phyloP scores from a whole-genome alignment of 2,329 filamentous ascomycete genomes.

The Cadophora sp. region DNA sequence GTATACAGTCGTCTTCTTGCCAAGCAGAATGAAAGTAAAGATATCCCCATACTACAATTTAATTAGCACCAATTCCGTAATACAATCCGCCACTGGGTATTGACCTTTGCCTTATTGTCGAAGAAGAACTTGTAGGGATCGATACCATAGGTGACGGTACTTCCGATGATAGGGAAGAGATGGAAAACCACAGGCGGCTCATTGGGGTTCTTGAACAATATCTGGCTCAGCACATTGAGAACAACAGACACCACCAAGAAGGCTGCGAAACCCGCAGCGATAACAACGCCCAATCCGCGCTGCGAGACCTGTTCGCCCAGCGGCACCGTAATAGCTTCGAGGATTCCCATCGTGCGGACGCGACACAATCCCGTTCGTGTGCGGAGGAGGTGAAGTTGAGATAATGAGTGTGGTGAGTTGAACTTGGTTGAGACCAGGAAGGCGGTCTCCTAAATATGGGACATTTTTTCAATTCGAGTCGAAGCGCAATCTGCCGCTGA shows the following conservation, averaged over 20 bases:
- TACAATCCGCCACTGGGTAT: slow-evolving; percentile 46
- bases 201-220: slow-evolving; percentile 82
- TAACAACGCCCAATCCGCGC: slow-evolving; percentile 38
- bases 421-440: slow-evolving; percentile 9
- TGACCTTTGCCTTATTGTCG: slow-evolving; percentile 73
- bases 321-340: slow-evolving; percentile 39
- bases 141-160: slow-evolving; percentile 93
- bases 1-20: slow-evolving; percentile 88
- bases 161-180: slow-evolving; percentile 84
- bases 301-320: slow-evolving; percentile 41
- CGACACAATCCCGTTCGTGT: slow-evolving; percentile 5
- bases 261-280: slow-evolving; percentile 38
- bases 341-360: slow-evolving; percentile 39
- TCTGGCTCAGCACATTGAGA: slow-evolving; percentile 80
- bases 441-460: slow-evolving; percentile 18
- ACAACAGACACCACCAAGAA: slow-evolving; percentile 65
- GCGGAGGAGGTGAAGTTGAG: slow-evolving; percentile 3
- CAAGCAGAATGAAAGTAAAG: slow-evolving; percentile 87
- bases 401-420: slow-evolving; percentile 6
- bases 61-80: slow-evolving; percentile 26
- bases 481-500: slow-evolving; percentile 26
- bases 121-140: slow-evolving; percentile 91
- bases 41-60: slow-evolving; percentile 77
- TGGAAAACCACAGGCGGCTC: slow-evolving; percentile 84
- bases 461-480: neutral